Percentiles rank a stretch among this genome's conserved stretches.
These are phyloP conservation scores for Boletus reticulatus DNA, from an alignment of 768 basidiomycete species.

Conservation along the genomic window DNA sequence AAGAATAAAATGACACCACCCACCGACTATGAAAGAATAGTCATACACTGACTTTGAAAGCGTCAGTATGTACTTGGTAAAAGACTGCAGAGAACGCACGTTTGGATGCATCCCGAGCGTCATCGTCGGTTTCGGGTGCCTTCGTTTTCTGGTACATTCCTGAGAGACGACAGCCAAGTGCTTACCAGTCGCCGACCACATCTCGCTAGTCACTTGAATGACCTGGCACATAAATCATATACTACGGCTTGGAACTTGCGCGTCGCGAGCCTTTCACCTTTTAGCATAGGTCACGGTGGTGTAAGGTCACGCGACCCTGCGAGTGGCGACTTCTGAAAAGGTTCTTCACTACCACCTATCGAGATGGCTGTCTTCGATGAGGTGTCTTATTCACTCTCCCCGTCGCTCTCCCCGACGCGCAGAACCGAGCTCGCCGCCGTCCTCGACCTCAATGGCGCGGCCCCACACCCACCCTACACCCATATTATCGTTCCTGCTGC, in stretches of 20 bases:
- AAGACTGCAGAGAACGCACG: too few species aligned
- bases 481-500: conserved; percentile 51
- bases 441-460: conserved; percentile 56
- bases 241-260: too few species aligned
- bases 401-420: conserved; percentile 43
- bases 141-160: conserved; percentile 13
- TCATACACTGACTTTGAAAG: too few species aligned
- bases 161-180: too few species aligned
- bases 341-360: too few species aligned
- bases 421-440: conserved; percentile 44
- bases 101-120: conserved; percentile 13
- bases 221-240: conserved; percentile 24
- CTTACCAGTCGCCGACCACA: conserved; percentile 25
- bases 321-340: too few species aligned
- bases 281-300: too few species aligned
- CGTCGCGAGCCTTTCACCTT: too few species aligned
- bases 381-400: conserved; percentile 48
- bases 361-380: conserved; percentile 39
- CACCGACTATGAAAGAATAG: conserved; percentile 10
- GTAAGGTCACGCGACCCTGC: too few species aligned
- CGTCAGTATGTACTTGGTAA: too few species aligned
- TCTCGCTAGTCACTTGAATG: conserved; percentile 20
- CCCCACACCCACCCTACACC: conserved; percentile 47
- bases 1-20: background rate
- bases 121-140: conserved; percentile 10